phyloP scores from a whole-genome alignment of 2,329 filamentous ascomycete genomes.

The Chaetomium sp. region DNA sequence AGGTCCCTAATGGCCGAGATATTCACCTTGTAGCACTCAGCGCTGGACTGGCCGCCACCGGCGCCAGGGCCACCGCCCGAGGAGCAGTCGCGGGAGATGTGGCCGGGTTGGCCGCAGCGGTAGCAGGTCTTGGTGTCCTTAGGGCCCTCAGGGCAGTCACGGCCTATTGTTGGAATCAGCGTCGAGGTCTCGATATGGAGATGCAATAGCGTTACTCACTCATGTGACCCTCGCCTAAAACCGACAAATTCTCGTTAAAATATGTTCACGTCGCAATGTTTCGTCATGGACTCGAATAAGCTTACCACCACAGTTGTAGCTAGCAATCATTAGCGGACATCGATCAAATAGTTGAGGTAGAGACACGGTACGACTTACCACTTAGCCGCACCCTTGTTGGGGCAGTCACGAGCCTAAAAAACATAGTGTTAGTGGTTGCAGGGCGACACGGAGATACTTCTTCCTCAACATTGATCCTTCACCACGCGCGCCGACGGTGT shows the following conservation, averaged over 20 bases:
- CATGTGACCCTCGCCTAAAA: conserved; percentile 62
- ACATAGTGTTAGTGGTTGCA: conserved; percentile 4
- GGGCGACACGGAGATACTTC: conserved; percentile 15
- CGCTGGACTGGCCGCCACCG: conserved; percentile 41
- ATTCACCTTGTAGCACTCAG: conserved; percentile 82
- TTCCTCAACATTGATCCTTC: conserved; percentile 13
- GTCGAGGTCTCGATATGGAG: background rate
- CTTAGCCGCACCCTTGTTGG: conserved; percentile 74
- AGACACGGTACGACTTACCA: conserved; percentile 52
- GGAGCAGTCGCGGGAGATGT: conserved; percentile 86
- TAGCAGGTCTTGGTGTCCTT: conserved; percentile 80
- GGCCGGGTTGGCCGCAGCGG: conserved; percentile 74
- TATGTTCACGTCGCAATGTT: conserved; percentile 17
- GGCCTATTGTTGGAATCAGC: conserved; percentile 44
- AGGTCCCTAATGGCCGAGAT: background rate
- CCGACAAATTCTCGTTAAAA: conserved; percentile 23
- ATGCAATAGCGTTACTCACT: conserved; percentile 47
- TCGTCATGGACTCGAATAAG: conserved; percentile 18
- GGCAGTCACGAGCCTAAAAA: conserved; percentile 71
- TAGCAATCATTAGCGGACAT: conserved; percentile 28
- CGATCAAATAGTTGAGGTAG: background rate
- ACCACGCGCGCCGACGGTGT: conserved; percentile 19
- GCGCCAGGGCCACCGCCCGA: conserved; percentile 42
- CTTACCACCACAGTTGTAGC: conserved; percentile 77
- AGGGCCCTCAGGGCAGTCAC: conserved; percentile 82